Evolutionary conservation across 2,329 filamentous ascomycete species (phyloP).

Genomic region (Pseudocercospora ulei): DNA sequence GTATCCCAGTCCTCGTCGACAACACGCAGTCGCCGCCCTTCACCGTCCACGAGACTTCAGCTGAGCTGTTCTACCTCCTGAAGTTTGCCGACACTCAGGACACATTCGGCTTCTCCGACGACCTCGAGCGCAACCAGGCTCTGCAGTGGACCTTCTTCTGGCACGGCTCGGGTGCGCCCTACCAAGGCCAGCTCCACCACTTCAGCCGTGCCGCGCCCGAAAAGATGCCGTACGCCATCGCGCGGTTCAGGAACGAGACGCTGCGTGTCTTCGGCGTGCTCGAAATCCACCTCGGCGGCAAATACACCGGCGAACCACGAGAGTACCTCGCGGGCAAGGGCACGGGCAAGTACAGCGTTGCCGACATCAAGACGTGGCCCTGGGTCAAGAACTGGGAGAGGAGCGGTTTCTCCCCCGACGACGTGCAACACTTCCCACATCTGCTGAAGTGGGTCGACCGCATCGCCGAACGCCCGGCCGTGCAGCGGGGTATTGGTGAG

Average conservation of each 20-base stretch:
- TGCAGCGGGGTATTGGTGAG: slow-evolving; percentile 41
- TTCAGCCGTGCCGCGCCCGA: slow-evolving; percentile 41
- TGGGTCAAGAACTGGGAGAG: slow-evolving; percentile 43
- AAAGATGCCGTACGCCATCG: slow-evolving; percentile 44
- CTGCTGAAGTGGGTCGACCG: slow-evolving; percentile 47
- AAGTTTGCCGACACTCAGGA: slow-evolving; percentile 44
- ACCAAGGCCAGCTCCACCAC: slow-evolving; percentile 41
- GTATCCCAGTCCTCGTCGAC: slow-evolving; percentile 46
- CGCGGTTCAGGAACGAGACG: slow-evolving; percentile 46
- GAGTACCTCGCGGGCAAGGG: slow-evolving; percentile 48
- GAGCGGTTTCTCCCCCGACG: slow-evolving; percentile 40
- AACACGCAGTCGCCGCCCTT: slow-evolving; percentile 44
- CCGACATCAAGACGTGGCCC: slow-evolving; percentile 47
- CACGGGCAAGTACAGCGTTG: slow-evolving; percentile 47
- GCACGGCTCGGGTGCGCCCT: slow-evolving; percentile 40
- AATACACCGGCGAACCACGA: slow-evolving; percentile 42
- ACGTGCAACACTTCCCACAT: slow-evolving; percentile 45
- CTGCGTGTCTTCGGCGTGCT: slow-evolving; percentile 47
- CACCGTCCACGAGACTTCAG: slow-evolving; percentile 46
- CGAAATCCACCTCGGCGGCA: slow-evolving; percentile 47
- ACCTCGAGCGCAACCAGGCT: slow-evolving; percentile 42
- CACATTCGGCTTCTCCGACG: slow-evolving; percentile 46
- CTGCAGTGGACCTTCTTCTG: slow-evolving; percentile 50
- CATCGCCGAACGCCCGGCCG: slow-evolving; percentile 43
- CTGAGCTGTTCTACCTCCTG: slow-evolving; percentile 47